Conservation (phyloP, 2,329 filamentous ascomycete species). For the Emergomyces orientalis region DNA sequence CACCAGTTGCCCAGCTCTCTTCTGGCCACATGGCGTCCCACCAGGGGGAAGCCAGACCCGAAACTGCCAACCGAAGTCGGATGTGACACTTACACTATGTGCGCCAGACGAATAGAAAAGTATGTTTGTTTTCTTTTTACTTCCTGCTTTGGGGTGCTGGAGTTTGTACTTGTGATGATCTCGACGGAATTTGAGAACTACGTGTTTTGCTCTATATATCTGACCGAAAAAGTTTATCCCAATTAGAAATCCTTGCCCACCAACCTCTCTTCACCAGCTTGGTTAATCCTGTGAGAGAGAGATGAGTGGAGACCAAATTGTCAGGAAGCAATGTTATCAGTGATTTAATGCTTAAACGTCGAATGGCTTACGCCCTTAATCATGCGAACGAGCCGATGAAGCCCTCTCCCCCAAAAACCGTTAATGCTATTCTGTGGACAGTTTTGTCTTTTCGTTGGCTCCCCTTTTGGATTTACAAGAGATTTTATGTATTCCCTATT, state of each 20-base stretch:
- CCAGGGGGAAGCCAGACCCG: slow-evolving; percentile 26
- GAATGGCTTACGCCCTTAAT: neutral
- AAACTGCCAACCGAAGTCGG: slow-evolving; percentile 20
- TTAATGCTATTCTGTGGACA: neutral
- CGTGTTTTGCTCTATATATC: neutral
- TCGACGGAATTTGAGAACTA: neutral
- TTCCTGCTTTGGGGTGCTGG: neutral
- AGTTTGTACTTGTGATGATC: neutral
- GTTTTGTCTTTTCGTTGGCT: neutral
- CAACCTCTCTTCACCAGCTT: neutral
- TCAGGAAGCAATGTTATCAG: neutral
- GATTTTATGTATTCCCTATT: neutral
- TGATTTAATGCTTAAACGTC: neutral
- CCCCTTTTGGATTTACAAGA: neutral
- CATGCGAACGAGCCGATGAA: neutral
- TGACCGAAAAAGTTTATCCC: neutral
- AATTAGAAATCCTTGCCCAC: neutral
- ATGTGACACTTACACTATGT: slow-evolving; percentile 27
- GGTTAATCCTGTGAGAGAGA: neutral
- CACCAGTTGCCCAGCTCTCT: slow-evolving; percentile 21
- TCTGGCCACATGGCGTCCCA: slow-evolving; percentile 25
- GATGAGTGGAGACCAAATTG: neutral
- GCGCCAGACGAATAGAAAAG: neutral
- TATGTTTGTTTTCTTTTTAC: neutral
- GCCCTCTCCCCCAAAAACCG: neutral